Evolutionary conservation across 1,139 yeast species (phyloP).

Genomic region (Groenewaldozyma sp.): DNA sequence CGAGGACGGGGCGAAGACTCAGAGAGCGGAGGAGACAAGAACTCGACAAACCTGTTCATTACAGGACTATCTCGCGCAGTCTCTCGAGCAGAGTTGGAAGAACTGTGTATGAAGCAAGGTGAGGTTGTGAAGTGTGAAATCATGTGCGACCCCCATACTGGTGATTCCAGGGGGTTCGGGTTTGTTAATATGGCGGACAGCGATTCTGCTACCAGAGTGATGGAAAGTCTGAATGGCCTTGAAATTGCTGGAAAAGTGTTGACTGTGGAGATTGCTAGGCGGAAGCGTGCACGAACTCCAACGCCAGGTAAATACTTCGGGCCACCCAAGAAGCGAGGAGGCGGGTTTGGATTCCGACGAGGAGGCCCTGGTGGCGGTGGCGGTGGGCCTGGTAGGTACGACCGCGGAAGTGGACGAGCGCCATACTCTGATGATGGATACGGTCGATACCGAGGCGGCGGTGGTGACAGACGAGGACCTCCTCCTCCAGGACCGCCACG

Average conservation of each 20-base stretch:
- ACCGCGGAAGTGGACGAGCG: constrained; percentile 23
- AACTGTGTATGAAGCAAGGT: constrained; percentile 29
- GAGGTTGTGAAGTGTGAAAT: constrained; percentile 29
- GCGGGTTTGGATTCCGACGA: no score
- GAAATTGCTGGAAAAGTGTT: constrained; percentile 28
- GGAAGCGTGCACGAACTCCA: constrained; percentile 33
- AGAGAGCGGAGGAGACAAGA: constrained; percentile 24
- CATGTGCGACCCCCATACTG: constrained; percentile 32
- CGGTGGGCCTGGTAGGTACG: no score
- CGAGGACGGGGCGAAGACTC: constrained; percentile 6
- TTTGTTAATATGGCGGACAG: constrained; percentile 30
- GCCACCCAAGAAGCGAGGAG: constrained; percentile 28
- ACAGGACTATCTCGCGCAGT: constrained; percentile 30
- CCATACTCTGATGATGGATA: constrained; percentile 15
- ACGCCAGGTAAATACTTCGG: constrained; percentile 36
- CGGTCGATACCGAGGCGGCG: constrained; percentile 17
- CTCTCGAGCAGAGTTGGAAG: constrained; percentile 27
- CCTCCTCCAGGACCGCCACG: constrained; percentile 13
- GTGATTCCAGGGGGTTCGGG: constrained; percentile 34
- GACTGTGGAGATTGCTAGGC: constrained; percentile 30
- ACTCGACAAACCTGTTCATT: constrained; percentile 33
- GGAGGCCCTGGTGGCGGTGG: no score
- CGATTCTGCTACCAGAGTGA: constrained; percentile 29
- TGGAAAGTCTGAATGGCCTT: constrained; percentile 25
- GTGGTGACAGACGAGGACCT: constrained; percentile 7